Conservation (phyloP, 2,329 filamentous ascomycete species). For the Diaporthe nobilis region DNA sequence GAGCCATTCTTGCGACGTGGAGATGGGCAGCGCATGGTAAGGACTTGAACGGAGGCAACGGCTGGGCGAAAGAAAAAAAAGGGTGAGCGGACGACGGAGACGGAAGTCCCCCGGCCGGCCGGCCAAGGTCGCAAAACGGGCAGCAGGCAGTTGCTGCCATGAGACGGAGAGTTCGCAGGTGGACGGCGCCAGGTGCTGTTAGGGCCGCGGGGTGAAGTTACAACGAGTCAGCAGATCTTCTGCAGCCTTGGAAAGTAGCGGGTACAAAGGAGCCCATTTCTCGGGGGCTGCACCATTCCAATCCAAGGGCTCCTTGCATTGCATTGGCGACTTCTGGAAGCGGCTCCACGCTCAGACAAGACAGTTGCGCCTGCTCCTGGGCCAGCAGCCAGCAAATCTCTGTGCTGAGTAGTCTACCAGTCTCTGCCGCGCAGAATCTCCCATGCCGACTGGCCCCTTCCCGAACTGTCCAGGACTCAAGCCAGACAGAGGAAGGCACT, state of each 20-base stretch:
- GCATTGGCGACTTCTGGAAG: conserved; percentile 26
- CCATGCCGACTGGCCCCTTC: neutral
- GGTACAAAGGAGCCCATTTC: conserved; percentile 9
- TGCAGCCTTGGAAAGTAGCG: conserved; percentile 31
- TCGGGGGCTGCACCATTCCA: conserved; percentile 25
- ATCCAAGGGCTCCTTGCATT: conserved; percentile 23
- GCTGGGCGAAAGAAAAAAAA: neutral
- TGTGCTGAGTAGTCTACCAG: conserved; percentile 3
- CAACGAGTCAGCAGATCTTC: conserved; percentile 22
- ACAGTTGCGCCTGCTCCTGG: conserved; percentile 5
- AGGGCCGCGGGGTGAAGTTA: conserved; percentile 3
- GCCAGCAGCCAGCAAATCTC: conserved; percentile 5
- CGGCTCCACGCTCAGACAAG: conserved; percentile 32
- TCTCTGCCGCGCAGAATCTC: neutral
- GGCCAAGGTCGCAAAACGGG: conserved; percentile 1
- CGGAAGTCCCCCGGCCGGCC: neutral
- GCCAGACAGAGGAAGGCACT: neutral
- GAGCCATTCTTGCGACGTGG: neutral
- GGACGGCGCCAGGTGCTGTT: neutral
- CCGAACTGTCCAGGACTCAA: conserved; percentile 16
- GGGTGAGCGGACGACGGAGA: neutral
- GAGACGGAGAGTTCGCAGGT: neutral
- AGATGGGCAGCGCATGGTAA: neutral
- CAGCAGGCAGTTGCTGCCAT: neutral
- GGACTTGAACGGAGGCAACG: neutral